phyloP scores from a whole-genome alignment of 2,329 filamentous ascomycete genomes.

The Ilyonectria sp. region DNA sequence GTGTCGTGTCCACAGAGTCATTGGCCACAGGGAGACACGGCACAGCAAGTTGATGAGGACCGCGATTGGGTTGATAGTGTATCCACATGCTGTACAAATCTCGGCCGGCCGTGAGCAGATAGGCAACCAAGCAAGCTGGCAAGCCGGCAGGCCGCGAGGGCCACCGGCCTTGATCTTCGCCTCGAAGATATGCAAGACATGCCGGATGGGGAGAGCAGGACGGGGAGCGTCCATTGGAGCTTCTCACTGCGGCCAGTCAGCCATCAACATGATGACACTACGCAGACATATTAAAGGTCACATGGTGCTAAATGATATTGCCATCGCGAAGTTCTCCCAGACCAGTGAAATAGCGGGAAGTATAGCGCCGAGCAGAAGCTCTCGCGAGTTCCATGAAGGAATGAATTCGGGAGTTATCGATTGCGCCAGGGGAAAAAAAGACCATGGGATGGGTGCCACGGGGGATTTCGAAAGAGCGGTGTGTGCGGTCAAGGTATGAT shows the following conservation, averaged over 20 bases:
- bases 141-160: slow-evolving; percentile 5
- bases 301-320: slow-evolving; percentile 13
- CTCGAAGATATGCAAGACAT: neutral
- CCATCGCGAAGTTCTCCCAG: slow-evolving; percentile 1
- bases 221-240: neutral
- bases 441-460: slow-evolving; percentile 21
- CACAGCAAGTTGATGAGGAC: slow-evolving; percentile 21
- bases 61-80: slow-evolving; percentile 28
- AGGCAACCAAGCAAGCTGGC: slow-evolving; percentile 9
- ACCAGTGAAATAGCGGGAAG: slow-evolving; percentile 21
- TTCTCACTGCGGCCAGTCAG: neutral
- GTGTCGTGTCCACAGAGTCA: slow-evolving; percentile 22
- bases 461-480: slow-evolving; percentile 45
- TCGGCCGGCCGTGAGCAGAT: slow-evolving; percentile 3
- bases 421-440: slow-evolving; percentile 16
- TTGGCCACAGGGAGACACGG: slow-evolving; percentile 26
- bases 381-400: neutral
- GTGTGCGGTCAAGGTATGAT: slow-evolving; percentile 37
- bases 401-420: slow-evolving; percentile 37
- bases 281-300: neutral
- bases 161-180: slow-evolving; percentile 12
- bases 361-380: slow-evolving; percentile 4
- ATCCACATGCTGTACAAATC: slow-evolving; percentile 24
- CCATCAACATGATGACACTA: neutral
- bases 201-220: neutral